Evolutionary conservation across 306 rosid species (phyloP), one percentile per base, ranked within the genome.

Genomic region (Quillaja saponaria): DNA sequence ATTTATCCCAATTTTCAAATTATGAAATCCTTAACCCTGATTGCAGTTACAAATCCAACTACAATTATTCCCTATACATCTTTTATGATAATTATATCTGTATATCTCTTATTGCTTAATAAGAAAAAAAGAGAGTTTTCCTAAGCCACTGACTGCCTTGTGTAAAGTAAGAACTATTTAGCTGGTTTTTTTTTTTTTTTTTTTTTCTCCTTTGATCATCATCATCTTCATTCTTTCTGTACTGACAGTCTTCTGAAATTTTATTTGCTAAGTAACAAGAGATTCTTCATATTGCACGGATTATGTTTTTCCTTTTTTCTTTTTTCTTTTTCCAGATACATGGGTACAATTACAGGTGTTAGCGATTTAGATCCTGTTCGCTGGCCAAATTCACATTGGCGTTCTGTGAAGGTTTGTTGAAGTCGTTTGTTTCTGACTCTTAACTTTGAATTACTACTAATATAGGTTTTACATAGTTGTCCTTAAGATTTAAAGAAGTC

Each of bases 331-430:
- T 66, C 64, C 80, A 85, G 92, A 38, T 85, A 82, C 77, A 82
- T 85, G 92, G 91, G 92, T 67, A 85, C 92, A 34, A 85, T 85
- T 45, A 85, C 92, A 63, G 88, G 88, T 31, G 82, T 82, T 66
- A 69, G 86, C 69, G 92, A 85, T 66, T 70, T 85, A 39, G 88
- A 85, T 75, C 76, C 86, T 8, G 81, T 73, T 71, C 88, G 88
- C 75, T 85, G 92, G 92, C 63, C 79, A 63, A 85, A 80, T 69
- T 85, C 92, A 63, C 84, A 85, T 58, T 85, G 92, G 92, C 92
- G 86, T 42, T 85, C 92, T 69, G 88, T 85, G 73, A 85, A 85
- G 92, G 92, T 85, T 66, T 65, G 87, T 67, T 48, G 35, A 20
- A 63, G 61, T 54, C 47, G 55, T 54, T 77, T 71, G 66, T n/a